These are phyloP conservation scores for Hemileccinum rubropunctum DNA, from an alignment of 768 basidiomycete species.

Conservation along the genomic window DNA sequence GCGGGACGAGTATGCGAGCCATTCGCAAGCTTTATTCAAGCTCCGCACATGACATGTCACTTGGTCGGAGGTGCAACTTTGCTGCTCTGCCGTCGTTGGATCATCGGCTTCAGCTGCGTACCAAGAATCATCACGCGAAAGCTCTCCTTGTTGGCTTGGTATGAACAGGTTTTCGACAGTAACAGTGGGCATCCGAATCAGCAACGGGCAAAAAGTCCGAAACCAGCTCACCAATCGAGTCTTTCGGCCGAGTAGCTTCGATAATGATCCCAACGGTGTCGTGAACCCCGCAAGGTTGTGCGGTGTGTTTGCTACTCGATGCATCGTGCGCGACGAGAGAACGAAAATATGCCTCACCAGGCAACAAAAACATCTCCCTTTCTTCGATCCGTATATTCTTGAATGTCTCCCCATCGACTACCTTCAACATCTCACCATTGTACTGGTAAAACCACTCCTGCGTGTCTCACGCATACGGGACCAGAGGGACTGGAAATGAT, in stretches of 20 bases:
- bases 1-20: constrained; percentile 26
- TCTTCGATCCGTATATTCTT: constrained; percentile 87
- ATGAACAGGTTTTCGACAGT: constrained; percentile 58
- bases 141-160: constrained; percentile 61
- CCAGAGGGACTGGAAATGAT: neutral
- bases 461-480: neutral
- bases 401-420: constrained; percentile 78
- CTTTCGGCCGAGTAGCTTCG: constrained; percentile 79
- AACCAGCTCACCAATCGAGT: constrained; percentile 58
- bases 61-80: constrained; percentile 60
- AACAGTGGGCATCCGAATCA: too few relatives aligned
- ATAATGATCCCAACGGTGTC: constrained; percentile 91
- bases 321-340: neutral
- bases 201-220: neutral
- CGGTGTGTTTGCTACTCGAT: constrained; percentile 79
- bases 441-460: constrained; percentile 99
- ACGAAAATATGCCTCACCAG: constrained; percentile 50
- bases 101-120: constrained; percentile 89
- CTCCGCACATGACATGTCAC: constrained; percentile 29
- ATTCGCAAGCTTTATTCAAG: constrained; percentile 10
- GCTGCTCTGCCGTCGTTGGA: constrained; percentile 76
- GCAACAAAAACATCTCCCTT: constrained; percentile 95
- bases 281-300: constrained; percentile 93
- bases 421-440: constrained; percentile 89
- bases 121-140: constrained; percentile 92